A percentile compares a stretch with the other conserved stretches of the same genome.
Conservation (phyloP, 495 filamentous ascomycete species). For the Penicillium soppii region DNA sequence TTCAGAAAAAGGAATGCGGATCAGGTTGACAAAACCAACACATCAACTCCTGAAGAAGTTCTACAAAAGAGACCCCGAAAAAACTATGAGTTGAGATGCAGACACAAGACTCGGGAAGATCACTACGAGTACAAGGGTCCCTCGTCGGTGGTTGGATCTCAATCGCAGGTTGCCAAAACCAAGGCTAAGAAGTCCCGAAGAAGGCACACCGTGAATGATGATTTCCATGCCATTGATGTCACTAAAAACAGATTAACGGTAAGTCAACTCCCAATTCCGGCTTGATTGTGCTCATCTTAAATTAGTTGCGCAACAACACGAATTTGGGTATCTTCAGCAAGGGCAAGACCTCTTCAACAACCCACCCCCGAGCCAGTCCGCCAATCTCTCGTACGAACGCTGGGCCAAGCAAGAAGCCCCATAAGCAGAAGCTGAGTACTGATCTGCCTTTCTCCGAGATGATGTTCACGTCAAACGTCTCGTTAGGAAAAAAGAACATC, state of each 20-base stretch:
- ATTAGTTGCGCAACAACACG: slow-evolving; percentile 51
- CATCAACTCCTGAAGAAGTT: not conserved
- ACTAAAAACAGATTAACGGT: slow-evolving; percentile 63
- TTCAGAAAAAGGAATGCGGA: slow-evolving; percentile 3
- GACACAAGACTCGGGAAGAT: slow-evolving; percentile 61
- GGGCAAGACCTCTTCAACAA: slow-evolving; percentile 61
- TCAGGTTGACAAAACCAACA: not conserved
- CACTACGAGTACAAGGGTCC: slow-evolving; percentile 46
- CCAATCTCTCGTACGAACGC: not conserved
- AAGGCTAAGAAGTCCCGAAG: slow-evolving; percentile 34
- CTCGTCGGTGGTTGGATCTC: slow-evolving; percentile 10
- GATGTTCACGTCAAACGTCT: slow-evolving; percentile 51
- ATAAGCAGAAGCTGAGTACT: slow-evolving; percentile 45
- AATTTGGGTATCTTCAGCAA: slow-evolving; percentile 67
- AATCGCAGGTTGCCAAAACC: slow-evolving; percentile 32
- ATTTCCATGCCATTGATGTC: slow-evolving; percentile 65
- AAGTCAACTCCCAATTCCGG: slow-evolving; percentile 19
- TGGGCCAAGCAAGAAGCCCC: not conserved
- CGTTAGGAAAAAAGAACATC: slow-evolving; percentile 11
- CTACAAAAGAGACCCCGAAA: not conserved
- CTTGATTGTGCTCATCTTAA: slow-evolving; percentile 16
- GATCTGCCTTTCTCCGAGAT: slow-evolving; percentile 69
- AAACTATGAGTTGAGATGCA: slow-evolving; percentile 55
- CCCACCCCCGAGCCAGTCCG: slow-evolving; percentile 29
- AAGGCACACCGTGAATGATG: slow-evolving; percentile 54